phyloP scores from a whole-genome alignment of 768 basidiomycete species.

The Tylopilus vinaceipallidus region DNA sequence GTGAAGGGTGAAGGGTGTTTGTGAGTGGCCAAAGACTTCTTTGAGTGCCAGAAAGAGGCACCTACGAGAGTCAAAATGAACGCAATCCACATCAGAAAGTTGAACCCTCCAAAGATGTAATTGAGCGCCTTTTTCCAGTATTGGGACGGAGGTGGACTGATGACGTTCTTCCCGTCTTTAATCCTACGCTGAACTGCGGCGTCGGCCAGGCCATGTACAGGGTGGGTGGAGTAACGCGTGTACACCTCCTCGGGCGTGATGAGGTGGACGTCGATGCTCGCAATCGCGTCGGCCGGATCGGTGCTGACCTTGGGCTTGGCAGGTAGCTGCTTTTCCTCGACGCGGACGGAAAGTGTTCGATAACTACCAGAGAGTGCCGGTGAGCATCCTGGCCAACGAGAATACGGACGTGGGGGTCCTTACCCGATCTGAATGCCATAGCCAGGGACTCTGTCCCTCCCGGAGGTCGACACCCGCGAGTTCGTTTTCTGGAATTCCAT shows the following conservation, averaged over 20 bases:
- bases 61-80: slow-evolving; percentile 44
- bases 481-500: slow-evolving; percentile 20
- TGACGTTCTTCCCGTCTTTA: slow-evolving; percentile 43
- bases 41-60: neutral
- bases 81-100: slow-evolving; percentile 52
- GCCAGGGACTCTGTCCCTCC: slow-evolving; percentile 12
- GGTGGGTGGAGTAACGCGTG: slow-evolving; percentile 44
- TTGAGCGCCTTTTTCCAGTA: slow-evolving; percentile 48
- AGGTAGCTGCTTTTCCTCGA: slow-evolving; percentile 31
- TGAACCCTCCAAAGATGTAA: slow-evolving; percentile 58
- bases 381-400: neutral
- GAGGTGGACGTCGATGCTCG: slow-evolving; percentile 48
- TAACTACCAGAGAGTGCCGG: slow-evolving; percentile 20
- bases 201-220: slow-evolving; percentile 42
- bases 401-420: neutral
- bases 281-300: slow-evolving; percentile 38
- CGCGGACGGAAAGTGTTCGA: slow-evolving; percentile 44
- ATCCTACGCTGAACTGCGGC: slow-evolving; percentile 38
- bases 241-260: slow-evolving; percentile 42
- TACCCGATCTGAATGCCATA: slow-evolving; percentile 32
- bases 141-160: slow-evolving; percentile 45
- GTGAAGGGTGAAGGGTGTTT: slow-evolving; percentile 14
- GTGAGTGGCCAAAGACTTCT: neutral
- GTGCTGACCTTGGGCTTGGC: slow-evolving; percentile 10
- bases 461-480: slow-evolving; percentile 16